Evolutionary conservation across 768 basidiomycete species (phyloP), one percentile per base, ranked within the genome.

Genomic region (Lactarius sanguifluus): DNA sequence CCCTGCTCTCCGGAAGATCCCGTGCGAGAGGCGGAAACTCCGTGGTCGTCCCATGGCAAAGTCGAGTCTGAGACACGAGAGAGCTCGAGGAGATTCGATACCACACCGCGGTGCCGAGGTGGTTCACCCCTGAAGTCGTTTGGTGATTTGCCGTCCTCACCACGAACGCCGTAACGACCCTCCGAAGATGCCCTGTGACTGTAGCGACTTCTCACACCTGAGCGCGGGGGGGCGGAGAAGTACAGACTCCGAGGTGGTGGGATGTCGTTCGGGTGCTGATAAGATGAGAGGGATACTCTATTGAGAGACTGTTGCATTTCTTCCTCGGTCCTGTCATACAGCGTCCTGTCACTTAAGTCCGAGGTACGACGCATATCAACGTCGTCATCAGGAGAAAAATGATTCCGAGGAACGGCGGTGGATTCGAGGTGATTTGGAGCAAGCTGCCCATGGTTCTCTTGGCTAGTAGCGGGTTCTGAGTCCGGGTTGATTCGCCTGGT

Each of bases 251-350:
- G 25, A 5, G 66, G 66, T 2, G 52, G 32, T 18, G 34, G 13
- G 20, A 67, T 64, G 20, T 67, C 62, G 15, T 67, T 67, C 34
- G 66, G 66, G 10, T 67, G 66, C 40, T 47, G 66, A 59, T 67
- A 63, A 36, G 66, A 67, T 2, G 57, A 63, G 47, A 67, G 58
- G 50, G 62, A 67, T 16, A 67, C 66, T 12, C 25, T 54, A 4
- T 59, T 59, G 58, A 67, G 62, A 40, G 62, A 55, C 12, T 30
- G 62, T 18, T 55, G 57, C 57, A 64, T 59, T 28, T 67, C 66
- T n/a, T 67, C 66, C 18, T 59, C 62, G 7, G 62, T 59, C 25
- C 15, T 41, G 20, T 63, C 66, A 40, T 63, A 67, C 12, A 67
- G 57, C 2, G 66, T 67, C 34, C 6, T 59, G 25, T 67, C 66